phyloP scores from a whole-genome alignment of 228 moss, liverwort and hornwort species.

The Sphagnum fallax region DNA sequence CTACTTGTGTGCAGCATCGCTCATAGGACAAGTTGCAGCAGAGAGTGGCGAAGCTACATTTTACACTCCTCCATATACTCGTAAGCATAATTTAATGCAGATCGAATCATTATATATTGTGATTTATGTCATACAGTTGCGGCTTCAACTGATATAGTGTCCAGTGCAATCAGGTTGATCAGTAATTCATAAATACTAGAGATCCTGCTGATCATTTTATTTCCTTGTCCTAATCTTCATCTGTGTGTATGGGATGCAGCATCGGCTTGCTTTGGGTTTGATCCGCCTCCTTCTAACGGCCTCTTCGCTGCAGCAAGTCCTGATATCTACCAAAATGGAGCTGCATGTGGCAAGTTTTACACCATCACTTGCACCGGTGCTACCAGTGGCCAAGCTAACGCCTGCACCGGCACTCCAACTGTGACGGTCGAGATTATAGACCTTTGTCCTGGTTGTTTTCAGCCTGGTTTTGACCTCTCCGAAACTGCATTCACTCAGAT shows the following conservation, averaged over 20 bases:
- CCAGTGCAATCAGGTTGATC: too few relatives aligned
- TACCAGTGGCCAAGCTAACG: constrained; percentile 2
- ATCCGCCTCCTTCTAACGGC: not conserved
- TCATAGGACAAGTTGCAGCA: too few relatives aligned
- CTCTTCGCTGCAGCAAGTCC: constrained; percentile 24
- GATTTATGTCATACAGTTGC: too few relatives aligned
- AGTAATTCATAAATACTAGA: too few relatives aligned
- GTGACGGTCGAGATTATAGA: constrained; percentile 19
- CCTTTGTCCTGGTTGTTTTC: constrained; percentile 12
- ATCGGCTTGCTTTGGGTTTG: constrained; percentile 18
- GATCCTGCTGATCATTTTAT: too few relatives aligned
- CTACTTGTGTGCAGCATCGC: too few relatives aligned
- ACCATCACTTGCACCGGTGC: constrained; percentile 10
- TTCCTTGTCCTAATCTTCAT: too few relatives aligned
- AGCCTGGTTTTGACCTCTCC: constrained; percentile 27
- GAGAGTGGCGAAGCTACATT: too few relatives aligned
- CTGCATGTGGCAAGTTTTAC: constrained; percentile 14
- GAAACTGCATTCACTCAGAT: constrained; percentile 9
- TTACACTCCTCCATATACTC: too few relatives aligned
- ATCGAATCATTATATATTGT: too few relatives aligned
- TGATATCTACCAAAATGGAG: constrained; percentile 6
- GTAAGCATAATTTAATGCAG: too few relatives aligned
- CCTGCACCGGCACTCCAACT: constrained; percentile 11
- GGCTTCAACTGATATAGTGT: too few relatives aligned
- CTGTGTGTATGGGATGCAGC: constrained; percentile 1